Evolutionary conservation across 2,329 filamentous ascomycete species (phyloP).

Genomic region (Penicillium sp.): DNA sequence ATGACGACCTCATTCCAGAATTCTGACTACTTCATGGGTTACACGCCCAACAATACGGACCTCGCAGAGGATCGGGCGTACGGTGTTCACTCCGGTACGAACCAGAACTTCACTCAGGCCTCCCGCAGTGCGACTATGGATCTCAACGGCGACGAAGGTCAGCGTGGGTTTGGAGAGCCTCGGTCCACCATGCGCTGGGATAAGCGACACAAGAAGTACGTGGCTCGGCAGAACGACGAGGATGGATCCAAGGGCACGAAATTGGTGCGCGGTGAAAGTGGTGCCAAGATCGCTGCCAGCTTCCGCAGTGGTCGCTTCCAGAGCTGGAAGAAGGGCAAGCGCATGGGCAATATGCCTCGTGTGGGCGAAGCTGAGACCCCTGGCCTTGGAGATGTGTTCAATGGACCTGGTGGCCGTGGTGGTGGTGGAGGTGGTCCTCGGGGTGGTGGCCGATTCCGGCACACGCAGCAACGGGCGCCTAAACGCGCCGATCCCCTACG

Average conservation of each 20-base stretch:
- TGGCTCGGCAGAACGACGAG: conserved; percentile 86
- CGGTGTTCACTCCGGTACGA: conserved; percentile 80
- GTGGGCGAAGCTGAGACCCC: conserved; percentile 76
- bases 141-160: conserved; percentile 81
- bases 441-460: conserved; percentile 67
- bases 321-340: conserved; percentile 84
- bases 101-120: conserved; percentile 78
- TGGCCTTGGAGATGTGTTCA: conserved; percentile 27
- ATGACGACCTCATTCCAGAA: conserved; percentile 67
- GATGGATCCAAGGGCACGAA: conserved; percentile 78
- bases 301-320: conserved; percentile 96
- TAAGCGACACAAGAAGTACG: conserved; percentile 94
- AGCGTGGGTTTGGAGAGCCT: conserved; percentile 73
- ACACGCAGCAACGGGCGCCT: conserved; percentile 83
- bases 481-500: conserved; percentile 91
- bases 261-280: conserved; percentile 84
- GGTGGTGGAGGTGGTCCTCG: background rate
- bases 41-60: conserved; percentile 78
- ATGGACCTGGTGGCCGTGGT: conserved; percentile 28
- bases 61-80: conserved; percentile 88
- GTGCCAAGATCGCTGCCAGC: conserved; percentile 90
- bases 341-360: conserved; percentile 72
- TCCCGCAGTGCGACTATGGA: conserved; percentile 91
- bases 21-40: conserved; percentile 93
- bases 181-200: conserved; percentile 88